phyloP scores from a whole-genome alignment of 257 asterid species.

The Asclepias syriaca region DNA sequence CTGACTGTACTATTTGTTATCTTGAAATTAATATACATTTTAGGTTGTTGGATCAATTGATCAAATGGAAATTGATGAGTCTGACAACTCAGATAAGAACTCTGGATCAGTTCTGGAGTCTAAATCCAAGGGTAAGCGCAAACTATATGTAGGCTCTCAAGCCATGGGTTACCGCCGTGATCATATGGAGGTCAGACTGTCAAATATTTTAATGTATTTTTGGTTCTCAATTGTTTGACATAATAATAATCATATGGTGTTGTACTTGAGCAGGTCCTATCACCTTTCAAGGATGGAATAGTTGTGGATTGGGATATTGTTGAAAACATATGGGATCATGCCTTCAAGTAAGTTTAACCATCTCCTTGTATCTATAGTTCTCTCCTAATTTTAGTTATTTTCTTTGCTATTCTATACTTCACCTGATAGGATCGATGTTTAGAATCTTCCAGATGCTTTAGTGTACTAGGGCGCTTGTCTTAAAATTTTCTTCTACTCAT shows the following conservation, averaged over 20 bases:
- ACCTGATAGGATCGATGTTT: background rate
- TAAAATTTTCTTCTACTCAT: background rate
- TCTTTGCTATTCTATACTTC: background rate
- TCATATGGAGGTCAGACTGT: constrained; percentile 74
- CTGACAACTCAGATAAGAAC: constrained; percentile 64
- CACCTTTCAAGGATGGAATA: constrained; percentile 86
- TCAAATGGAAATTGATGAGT: constrained; percentile 83
- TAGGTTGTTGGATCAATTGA: constrained; percentile 89
- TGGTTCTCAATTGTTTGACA: constrained; percentile 15
- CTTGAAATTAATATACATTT: constrained; percentile 13
- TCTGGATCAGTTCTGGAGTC: constrained; percentile 59
- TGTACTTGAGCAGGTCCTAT: constrained; percentile 50
- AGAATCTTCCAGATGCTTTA: background rate
- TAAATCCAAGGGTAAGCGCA: constrained; percentile 73
- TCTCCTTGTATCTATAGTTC: constrained; percentile 3
- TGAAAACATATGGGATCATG: constrained; percentile 96
- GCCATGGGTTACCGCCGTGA: constrained; percentile 89
- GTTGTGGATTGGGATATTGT: constrained; percentile 93
- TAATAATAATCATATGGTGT: constrained; percentile 20
- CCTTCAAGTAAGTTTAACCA: constrained; percentile 53
- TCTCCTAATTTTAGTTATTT: background rate
- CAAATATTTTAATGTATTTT: constrained; percentile 5
- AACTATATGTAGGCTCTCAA: constrained; percentile 81
- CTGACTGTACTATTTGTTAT: constrained; percentile 8
- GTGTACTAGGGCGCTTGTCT: background rate